Percentiles rank a stretch among this genome's conserved stretches.
These are phyloP conservation scores for Powellomyces hirtus DNA, from an alignment of 192 early-diverging fungal genomes.

Conservation along the genomic window DNA sequence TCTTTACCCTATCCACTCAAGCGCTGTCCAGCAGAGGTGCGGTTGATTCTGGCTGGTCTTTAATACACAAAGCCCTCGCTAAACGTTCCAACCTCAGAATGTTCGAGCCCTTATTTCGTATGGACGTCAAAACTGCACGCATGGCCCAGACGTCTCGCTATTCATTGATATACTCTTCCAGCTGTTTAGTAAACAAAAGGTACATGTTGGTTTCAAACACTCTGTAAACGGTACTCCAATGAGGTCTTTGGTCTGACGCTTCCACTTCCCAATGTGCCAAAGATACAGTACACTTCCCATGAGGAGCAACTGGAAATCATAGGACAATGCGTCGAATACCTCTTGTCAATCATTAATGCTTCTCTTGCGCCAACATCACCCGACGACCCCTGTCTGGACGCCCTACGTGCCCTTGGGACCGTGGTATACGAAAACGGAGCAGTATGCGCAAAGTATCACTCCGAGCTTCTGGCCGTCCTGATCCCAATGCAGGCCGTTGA, in stretches of 20 bases:
- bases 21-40: constrained; percentile 8
- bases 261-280: neutral
- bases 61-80: neutral
- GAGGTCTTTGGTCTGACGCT: neutral
- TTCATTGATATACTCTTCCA: constrained; percentile 21
- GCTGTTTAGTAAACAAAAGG: constrained; percentile 30
- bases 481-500: neutral
- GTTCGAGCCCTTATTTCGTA: neutral
- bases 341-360: neutral
- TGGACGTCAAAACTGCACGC: neutral
- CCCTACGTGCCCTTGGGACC: constrained; percentile 11
- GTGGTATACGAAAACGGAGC: constrained; percentile 29
- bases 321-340: constrained; percentile 8
- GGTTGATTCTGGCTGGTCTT: neutral
- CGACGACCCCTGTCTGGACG: neutral
- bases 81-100: neutral
- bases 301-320: constrained; percentile 7
- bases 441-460: neutral
- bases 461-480: neutral
- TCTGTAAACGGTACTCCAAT: too few relatives aligned
- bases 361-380: neutral
- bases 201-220: neutral
- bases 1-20: constrained; percentile 14
- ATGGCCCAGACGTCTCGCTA: neutral
- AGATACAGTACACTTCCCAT: neutral